Conservation (phyloP, 2,329 filamentous ascomycete genomes). For the Phoma sp. region DNA sequence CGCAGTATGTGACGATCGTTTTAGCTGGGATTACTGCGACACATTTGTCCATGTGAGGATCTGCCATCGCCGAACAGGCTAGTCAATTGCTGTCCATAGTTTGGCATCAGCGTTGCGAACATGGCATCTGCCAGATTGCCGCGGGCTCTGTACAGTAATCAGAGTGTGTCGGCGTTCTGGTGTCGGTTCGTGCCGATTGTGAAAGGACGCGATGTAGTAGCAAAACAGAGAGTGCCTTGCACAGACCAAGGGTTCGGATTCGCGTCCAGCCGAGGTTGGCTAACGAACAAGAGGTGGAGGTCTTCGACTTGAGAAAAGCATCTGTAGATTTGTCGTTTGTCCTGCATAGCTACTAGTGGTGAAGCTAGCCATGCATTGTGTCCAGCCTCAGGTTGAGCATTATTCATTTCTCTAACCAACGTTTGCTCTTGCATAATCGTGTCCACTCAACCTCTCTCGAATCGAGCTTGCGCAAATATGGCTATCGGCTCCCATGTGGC, state of each 20-base stretch:
- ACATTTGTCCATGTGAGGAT: not conserved
- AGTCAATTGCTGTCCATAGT: too few species aligned
- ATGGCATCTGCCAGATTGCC: not conserved
- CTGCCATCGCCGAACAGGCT: not conserved
- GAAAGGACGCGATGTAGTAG: not conserved
- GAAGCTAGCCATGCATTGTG: too few species aligned
- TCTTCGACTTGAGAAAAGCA: not conserved
- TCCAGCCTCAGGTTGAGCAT: too few species aligned
- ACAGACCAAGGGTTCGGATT: slow-evolving; percentile 15
- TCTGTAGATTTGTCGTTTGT: not conserved
- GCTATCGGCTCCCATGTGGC: not conserved
- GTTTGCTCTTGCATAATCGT: too few species aligned
- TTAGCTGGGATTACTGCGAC: not conserved
- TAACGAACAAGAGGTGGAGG: not conserved
- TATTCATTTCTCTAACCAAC: not conserved
- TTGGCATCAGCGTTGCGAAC: not conserved
- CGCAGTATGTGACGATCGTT: slow-evolving; percentile 1
- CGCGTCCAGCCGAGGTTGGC: not conserved
- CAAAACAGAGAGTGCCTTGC: slow-evolving; percentile 5
- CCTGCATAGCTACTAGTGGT: too few species aligned
- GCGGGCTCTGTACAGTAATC: too few species aligned
- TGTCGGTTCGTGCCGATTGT: slow-evolving; percentile 2
- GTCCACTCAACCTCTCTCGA: too few species aligned
- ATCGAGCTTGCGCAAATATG: not conserved
- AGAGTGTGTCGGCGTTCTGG: not conserved